These are phyloP conservation scores for Claviceps sp. DNA, from an alignment of 2,329 filamentous ascomycete genomes.

Conservation along the genomic window DNA sequence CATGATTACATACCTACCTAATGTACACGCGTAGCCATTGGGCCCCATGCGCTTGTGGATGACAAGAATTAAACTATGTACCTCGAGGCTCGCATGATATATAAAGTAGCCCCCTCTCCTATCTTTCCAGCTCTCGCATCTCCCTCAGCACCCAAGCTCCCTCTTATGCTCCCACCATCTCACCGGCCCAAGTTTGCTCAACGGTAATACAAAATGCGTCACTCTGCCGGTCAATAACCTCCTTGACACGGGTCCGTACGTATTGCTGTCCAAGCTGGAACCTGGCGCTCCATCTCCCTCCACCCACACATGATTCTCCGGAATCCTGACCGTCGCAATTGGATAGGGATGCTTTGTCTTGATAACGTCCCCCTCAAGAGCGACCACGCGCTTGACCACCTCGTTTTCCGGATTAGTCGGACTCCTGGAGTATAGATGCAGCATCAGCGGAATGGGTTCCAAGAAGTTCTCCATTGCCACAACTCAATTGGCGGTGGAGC, in stretches of 20 bases:
- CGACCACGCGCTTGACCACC: conserved; percentile 74
- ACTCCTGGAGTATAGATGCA: conserved; percentile 34
- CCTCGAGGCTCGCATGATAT: too few species aligned
- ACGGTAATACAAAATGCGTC: conserved; percentile 59
- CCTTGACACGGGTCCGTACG: conserved; percentile 71
- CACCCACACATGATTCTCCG: conserved; percentile 82
- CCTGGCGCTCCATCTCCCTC: conserved; percentile 72
- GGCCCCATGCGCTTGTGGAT: too few species aligned
- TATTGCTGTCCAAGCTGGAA: conserved; percentile 71
- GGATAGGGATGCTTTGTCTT: conserved; percentile 49
- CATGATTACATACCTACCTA: not conserved
- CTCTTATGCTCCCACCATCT: conserved; percentile 41
- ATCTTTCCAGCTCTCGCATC: not conserved
- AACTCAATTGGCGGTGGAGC: too few species aligned
- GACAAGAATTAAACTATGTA: not conserved
- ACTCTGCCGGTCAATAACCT: conserved; percentile 64
- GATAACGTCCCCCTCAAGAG: conserved; percentile 65
- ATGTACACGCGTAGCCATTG: not conserved
- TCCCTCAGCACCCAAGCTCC: conserved; percentile 10
- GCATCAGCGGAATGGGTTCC: not conserved
- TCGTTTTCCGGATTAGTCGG: conserved; percentile 56
- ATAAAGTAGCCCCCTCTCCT: not conserved
- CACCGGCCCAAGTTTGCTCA: conserved; percentile 41
- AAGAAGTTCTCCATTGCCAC: not conserved
- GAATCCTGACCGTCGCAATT: conserved; percentile 46